phyloP scores from a whole-genome alignment of 805 yeast species.

The Saturnispora diversa region DNA sequence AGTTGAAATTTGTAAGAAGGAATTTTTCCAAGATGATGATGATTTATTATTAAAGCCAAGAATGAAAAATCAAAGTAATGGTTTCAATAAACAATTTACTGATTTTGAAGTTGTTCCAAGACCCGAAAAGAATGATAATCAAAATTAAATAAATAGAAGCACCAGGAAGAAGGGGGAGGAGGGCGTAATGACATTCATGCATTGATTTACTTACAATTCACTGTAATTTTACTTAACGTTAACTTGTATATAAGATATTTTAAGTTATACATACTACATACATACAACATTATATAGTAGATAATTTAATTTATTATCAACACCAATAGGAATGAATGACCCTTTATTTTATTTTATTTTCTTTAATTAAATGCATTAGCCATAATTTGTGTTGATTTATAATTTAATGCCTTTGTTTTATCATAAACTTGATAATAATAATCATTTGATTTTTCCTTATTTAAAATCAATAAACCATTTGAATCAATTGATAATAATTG shows the following conservation, averaged over 20 bases:
- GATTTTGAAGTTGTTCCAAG: constrained; percentile 30
- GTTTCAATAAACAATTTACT: constrained; percentile 26
- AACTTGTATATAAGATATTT: no score
- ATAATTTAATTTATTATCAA: constrained; percentile 1
- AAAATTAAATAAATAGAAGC: no score
- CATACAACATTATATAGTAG: no score
- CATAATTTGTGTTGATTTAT: constrained; percentile 50
- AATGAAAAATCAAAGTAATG: constrained; percentile 24
- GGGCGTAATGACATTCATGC: no score
- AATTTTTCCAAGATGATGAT: constrained; percentile 32
- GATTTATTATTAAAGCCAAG: constrained; percentile 23
- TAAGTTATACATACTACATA: constrained; percentile 1
- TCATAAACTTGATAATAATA: constrained; percentile 63
- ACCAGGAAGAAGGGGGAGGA: no score
- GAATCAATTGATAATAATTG: constrained; percentile 24
- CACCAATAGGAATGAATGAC: not conserved
- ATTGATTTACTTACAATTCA: no score
- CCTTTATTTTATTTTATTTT: not conserved
- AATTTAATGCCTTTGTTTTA: constrained; percentile 56
- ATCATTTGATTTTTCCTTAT: constrained; percentile 45
- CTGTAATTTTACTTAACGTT: no score
- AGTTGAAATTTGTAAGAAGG: constrained; percentile 48
- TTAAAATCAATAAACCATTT: constrained; percentile 31
- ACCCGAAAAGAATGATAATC: constrained; percentile 10
- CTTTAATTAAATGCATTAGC: constrained; percentile 31